Percentiles rank a stretch among this genome's conserved stretches.
Conservation (phyloP, 306 rosid species). For the Cicer chorassanicum region DNA sequence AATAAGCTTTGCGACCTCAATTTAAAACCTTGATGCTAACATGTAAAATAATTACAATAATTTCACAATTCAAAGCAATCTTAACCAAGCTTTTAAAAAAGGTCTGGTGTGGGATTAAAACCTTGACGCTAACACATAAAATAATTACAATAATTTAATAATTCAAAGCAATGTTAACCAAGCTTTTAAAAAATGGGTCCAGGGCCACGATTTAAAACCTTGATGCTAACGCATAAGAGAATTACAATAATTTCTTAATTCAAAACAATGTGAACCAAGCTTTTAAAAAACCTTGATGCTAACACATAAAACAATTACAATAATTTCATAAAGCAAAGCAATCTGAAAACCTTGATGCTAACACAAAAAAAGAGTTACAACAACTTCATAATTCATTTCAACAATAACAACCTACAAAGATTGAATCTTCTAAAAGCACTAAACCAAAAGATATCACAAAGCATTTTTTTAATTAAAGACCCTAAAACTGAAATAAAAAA, state of each 20-base stretch:
- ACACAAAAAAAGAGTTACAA: not conserved
- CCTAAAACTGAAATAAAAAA: not conserved
- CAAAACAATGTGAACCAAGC: not conserved
- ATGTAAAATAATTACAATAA: not conserved
- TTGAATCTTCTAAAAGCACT: not conserved
- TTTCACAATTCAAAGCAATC: not conserved
- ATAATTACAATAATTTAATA: not conserved
- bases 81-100: not conserved
- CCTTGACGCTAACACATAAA: not conserved
- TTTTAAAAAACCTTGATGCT: not conserved
- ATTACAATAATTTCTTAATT: not conserved
- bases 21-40: not conserved
- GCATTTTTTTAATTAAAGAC: not conserved
- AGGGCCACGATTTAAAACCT: not conserved
- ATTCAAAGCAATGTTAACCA: constrained; percentile 1
- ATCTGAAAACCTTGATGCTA: not conserved
- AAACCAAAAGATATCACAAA: not conserved
- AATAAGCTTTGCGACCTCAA: not conserved
- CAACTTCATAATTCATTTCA: constrained; percentile 9
- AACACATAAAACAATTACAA: not conserved
- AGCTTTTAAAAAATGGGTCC: not conserved
- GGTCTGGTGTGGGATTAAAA: not conserved
- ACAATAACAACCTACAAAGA: not conserved
- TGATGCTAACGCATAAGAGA: not conserved
- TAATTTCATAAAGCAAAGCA: not conserved